Base-by-base conservation (phyloP, 2,329 filamentous ascomycete species). In the Ophiostoma ulmi region DNA sequence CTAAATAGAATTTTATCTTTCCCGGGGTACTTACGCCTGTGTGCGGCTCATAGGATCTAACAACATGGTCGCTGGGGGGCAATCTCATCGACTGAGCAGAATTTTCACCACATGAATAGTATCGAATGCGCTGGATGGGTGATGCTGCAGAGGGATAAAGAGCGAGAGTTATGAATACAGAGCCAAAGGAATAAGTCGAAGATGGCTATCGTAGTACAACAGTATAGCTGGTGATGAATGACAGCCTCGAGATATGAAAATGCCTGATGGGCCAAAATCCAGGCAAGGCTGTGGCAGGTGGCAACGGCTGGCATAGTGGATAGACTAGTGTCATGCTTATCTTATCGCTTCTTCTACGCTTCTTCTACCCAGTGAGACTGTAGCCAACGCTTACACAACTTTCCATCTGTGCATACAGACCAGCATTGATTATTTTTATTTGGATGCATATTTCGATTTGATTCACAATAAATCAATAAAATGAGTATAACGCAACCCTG, bases 31-130 rank as follows among this genome's bases (percentile, higher is more conserved):
- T 39, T 48, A 73, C 72, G 68, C 22, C 63, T 55, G 55, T 5
- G 48, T 44, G 38, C 71, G 58, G 38, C 26, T 69, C 71, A 72
- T 70, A 35, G 69, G 26, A n/a, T 44, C 44, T 22, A 48, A 69
- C 10, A 52, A n/a, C 68, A 71, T 71, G 22, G 61, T 36, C 58
- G 61, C 61, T n/a, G 26, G 55, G 5, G 7, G 58, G 2, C 63
- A 65, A 39, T 65, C 63, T 64, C 61, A 64, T 64, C 8, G 31
- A 11, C 61, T 17, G 63, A 41, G 35, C 35, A 65, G 7, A 22
- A 1, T 65, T 65, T 65, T 65, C 35, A 22, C 63, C 58, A 8
- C 13, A 26, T 36, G 5, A 11, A 3, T 3, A 35, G 26, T 36
- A 35, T 10, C 17, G 3, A n/a, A 64, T 36, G 31, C 14, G 14